Evolutionary conservation across 495 filamentous ascomycete genomes (phyloP).

Genomic region (Aspergillus sparsus): DNA sequence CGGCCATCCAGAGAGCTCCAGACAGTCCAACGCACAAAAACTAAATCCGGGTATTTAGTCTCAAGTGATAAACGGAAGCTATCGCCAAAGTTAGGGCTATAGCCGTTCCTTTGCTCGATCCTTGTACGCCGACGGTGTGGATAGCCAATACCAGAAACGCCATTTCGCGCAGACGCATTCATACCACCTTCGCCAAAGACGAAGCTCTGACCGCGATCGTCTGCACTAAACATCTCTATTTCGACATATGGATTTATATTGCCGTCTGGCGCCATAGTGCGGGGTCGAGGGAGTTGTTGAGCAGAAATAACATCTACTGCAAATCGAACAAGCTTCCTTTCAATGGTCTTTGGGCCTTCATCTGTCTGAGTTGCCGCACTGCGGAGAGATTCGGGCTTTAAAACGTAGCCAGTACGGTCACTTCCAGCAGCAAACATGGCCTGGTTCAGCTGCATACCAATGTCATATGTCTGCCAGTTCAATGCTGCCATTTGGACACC

Average conservation of each 20-base stretch:
- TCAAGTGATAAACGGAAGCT: conserved; percentile 74
- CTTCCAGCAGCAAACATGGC: conserved; percentile 96
- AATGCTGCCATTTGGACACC: conserved; percentile 96
- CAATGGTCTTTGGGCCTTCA: conserved; percentile 38
- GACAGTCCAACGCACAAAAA: conserved; percentile 93
- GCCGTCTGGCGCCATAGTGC: conserved; percentile 64
- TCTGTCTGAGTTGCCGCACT: conserved; percentile 48
- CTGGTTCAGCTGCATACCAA: conserved; percentile 91
- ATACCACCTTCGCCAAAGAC: conserved; percentile 66
- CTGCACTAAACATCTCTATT: conserved; percentile 89
- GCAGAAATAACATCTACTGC: conserved; percentile 87
- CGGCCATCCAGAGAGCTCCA: conserved; percentile 75
- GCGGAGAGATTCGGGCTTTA: conserved; percentile 86
- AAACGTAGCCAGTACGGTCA: conserved; percentile 85
- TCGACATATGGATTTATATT: conserved; percentile 91
- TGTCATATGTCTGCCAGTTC: conserved; percentile 98
- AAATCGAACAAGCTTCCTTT: conserved; percentile 78
- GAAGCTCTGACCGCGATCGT: conserved; percentile 75
- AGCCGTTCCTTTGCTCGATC: conserved; percentile 82
- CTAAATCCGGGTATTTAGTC: conserved; percentile 87
- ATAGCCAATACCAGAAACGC: conserved; percentile 69
- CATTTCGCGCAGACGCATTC: conserved; percentile 68
- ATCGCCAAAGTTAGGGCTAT: conserved; percentile 82
- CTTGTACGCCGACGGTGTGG: conserved; percentile 77
- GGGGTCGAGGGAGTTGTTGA: conserved; percentile 86